These are phyloP conservation scores for Amaranthus cruentus DNA, from an alignment of 148 eudicot genomes.

Conservation along the genomic window DNA sequence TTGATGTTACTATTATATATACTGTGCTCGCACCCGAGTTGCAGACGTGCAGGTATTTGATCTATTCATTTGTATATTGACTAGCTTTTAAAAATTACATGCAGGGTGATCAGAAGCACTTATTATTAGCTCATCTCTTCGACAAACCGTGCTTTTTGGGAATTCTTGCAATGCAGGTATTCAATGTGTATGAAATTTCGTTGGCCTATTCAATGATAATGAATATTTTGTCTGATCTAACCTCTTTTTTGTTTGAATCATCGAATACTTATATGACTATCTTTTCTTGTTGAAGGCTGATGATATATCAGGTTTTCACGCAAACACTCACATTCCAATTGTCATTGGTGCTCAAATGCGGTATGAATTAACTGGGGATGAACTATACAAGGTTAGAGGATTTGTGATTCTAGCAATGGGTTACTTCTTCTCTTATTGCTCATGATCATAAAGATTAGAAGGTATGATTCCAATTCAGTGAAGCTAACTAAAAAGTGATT, in stretches of 20 bases:
- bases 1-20: too few species aligned
- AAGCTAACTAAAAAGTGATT: not conserved
- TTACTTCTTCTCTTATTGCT: too few species aligned
- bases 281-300: constrained; percentile 52
- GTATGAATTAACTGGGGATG: constrained; percentile 89
- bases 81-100: not conserved
- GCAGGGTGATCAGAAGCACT: constrained; percentile 75
- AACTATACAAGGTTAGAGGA: constrained; percentile 59
- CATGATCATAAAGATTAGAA: not conserved
- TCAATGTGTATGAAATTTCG: not conserved
- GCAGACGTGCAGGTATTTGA: too few species aligned
- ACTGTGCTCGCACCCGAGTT: too few species aligned
- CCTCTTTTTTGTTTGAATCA: too few species aligned
- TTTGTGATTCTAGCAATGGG: too few species aligned
- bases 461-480: not conserved
- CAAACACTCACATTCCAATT: constrained; percentile 87
- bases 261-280: not conserved
- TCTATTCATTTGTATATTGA: too few species aligned
- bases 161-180: constrained; percentile 75
- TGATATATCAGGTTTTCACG: constrained; percentile 71
- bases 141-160: constrained; percentile 98
- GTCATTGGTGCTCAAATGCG: constrained; percentile 92
- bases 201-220: too few species aligned
- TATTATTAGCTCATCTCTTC: constrained; percentile 82
- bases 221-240: too few species aligned